Evolutionary conservation across 495 filamentous ascomycete species (phyloP).

Genomic region (Penicillium bialowiezense): DNA sequence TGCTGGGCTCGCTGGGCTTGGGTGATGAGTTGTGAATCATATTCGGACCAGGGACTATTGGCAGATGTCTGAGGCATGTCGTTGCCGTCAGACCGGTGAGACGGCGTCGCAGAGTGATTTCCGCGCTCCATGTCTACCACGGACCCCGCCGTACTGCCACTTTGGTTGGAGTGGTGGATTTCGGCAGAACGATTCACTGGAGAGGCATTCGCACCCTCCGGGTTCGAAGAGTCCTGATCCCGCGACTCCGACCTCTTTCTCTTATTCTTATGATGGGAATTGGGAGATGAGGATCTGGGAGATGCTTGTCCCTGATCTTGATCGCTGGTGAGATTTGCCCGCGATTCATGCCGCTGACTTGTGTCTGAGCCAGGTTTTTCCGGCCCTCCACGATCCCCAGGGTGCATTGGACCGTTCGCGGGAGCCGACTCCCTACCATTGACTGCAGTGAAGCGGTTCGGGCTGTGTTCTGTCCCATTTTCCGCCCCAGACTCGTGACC

Average conservation of each 20-base stretch:
- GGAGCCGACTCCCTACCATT: constrained; percentile 43
- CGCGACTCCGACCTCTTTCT: constrained; percentile 42
- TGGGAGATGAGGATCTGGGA: constrained; percentile 25
- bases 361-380: constrained; percentile 3
- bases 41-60: constrained; percentile 39
- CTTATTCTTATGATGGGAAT: constrained; percentile 30
- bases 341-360: neutral
- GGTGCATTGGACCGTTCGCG: constrained; percentile 4
- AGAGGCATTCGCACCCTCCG: constrained; percentile 7
- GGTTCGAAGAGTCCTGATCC: constrained; percentile 22
- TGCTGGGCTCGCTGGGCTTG: constrained; percentile 46
- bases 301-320: constrained; percentile 18
- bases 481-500: constrained; percentile 39
- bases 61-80: constrained; percentile 30
- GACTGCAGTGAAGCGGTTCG: constrained; percentile 53
- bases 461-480: constrained; percentile 42
- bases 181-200: constrained; percentile 14
- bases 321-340: constrained; percentile 11
- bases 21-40: constrained; percentile 39
- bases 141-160: constrained; percentile 18
- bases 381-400: constrained; percentile 1
- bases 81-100: constrained; percentile 29
- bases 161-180: constrained; percentile 10
- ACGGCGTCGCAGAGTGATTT: constrained; percentile 21
- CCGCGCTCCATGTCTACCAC: constrained; percentile 26